Evolutionary conservation across 1,139 yeast species (phyloP), one percentile per base, ranked within the genome.

Genomic region (Zygosaccharomyces sapae): DNA sequence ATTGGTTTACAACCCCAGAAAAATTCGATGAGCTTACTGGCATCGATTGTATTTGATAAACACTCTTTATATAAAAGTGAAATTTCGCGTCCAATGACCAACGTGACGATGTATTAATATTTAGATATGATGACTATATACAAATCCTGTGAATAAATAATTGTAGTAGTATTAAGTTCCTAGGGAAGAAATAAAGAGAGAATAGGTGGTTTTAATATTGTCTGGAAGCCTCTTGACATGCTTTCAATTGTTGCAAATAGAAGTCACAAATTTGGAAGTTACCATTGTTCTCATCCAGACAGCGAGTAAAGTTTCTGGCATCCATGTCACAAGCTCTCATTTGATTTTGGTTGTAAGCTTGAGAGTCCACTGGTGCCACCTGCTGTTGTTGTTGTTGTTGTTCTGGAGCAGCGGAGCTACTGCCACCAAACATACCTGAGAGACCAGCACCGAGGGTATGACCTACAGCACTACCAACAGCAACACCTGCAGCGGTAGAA

Each of bases 401-500:
- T 31, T 48, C 78, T 27, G 79, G 76, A 29, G 81, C 72, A 43
- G 77, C 71, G 33, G 77, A 67, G 31, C 83, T 75, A 12, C 85
- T 76, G 47, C 96, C 96, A 46, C 95, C 90, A 65, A 92, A 90
- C 76, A 92, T 70, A 45, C 88, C 76, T 46, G 95, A 81, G 60
- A 92, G 74, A 62, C 97, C 97, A 50, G 95, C 95, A 71, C 97
- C 97, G 53, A 92, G 61, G 43, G 97, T 88, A 76, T 92, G 98
- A 52, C 98, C 98, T 51, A 90, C 82, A 55, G 97, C 83, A 48
- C 96, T 86, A 63, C 98, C 98, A 49, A 92, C 97, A 45, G 97
- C 98, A 33, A 92, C 98, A 80, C 98, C 98, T 46, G 97, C 98
- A 51, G 98, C 98, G 47, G 98, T 92, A 39, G 95, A 77, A 29